These are phyloP conservation scores for Xerocomus brunneocitrinus DNA, from an alignment of 768 basidiomycete species.

Conservation along the genomic window DNA sequence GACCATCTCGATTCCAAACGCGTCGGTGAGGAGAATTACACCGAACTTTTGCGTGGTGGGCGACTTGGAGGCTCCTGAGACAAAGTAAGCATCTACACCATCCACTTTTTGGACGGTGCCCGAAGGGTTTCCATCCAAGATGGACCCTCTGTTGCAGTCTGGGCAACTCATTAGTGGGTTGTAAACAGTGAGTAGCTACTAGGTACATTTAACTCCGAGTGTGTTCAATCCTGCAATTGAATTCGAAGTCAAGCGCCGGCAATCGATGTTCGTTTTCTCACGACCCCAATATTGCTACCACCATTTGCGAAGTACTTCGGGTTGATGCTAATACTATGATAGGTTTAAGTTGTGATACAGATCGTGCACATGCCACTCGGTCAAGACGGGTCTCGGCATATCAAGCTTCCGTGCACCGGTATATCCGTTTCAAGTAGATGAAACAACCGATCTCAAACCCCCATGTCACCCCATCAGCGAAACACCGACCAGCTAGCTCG, in stretches of 20 bases:
- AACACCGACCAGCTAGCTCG: background rate
- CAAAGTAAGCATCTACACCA: conserved; percentile 37
- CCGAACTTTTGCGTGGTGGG: conserved; percentile 12
- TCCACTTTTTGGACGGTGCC: background rate
- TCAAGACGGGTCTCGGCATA: too few relatives aligned
- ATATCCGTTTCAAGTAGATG: background rate
- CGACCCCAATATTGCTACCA: too few relatives aligned
- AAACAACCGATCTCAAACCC: background rate
- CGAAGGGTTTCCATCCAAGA: background rate
- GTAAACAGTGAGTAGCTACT: background rate
- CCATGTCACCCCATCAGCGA: conserved; percentile 5
- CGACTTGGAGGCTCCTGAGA: conserved; percentile 19
- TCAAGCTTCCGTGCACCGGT: too few relatives aligned
- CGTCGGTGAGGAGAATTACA: conserved; percentile 50
- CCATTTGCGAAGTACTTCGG: too few relatives aligned
- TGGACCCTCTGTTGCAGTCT: background rate
- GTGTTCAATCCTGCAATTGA: too few relatives aligned
- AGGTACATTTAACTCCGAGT: too few relatives aligned
- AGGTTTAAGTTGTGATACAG: background rate
- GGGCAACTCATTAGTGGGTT: conserved; percentile 1
- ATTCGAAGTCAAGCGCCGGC: too few relatives aligned
- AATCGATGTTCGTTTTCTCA: background rate
- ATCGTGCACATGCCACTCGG: too few relatives aligned
- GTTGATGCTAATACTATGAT: too few relatives aligned
- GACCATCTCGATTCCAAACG: conserved; percentile 48